Evolutionary conservation across 1,284 basidiomycete genomes (phyloP).

Genomic region (Rhodotorula glutinis): DNA sequence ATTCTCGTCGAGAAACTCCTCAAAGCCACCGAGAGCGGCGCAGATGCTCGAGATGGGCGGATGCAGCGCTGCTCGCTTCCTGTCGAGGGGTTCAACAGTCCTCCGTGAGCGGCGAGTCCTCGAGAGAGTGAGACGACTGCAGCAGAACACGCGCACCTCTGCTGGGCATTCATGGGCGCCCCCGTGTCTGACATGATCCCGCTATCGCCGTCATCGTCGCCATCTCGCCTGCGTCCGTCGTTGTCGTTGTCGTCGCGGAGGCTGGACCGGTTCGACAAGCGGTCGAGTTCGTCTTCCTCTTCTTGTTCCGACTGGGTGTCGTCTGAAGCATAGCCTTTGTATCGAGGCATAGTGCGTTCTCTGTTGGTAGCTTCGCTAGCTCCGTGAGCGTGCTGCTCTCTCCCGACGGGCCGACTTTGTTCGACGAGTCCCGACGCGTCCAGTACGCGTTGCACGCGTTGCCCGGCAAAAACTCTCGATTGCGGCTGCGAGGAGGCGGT

Average conservation of each 20-base stretch:
- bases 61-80: constrained; percentile 31
- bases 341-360: constrained; percentile 5
- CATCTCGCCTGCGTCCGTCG: not conserved
- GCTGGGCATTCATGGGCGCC: constrained; percentile 12
- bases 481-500: not conserved
- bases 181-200: not conserved
- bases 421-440: not conserved
- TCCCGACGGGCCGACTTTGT: too few relatives aligned
- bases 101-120: not conserved
- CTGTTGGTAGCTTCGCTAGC: constrained; percentile 1
- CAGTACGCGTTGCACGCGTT: too few relatives aligned
- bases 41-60: constrained; percentile 39
- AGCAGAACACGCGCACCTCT: constrained; percentile 13
- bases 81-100: not conserved
- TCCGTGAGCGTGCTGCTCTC: not conserved
- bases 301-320: constrained; percentile 5
- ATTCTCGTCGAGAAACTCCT: constrained; percentile 40
- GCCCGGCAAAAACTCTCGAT: too few relatives aligned
- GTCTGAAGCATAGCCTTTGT: constrained; percentile 26
- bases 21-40: constrained; percentile 43
- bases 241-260: constrained; percentile 8
- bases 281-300: constrained; percentile 1
- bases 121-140: rapidly evolving
- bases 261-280: constrained; percentile 1
- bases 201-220: constrained; percentile 1